These are phyloP conservation scores for Pachysolen tannophilus DNA, from an alignment of 805 yeast genomes.

Conservation along the genomic window DNA sequence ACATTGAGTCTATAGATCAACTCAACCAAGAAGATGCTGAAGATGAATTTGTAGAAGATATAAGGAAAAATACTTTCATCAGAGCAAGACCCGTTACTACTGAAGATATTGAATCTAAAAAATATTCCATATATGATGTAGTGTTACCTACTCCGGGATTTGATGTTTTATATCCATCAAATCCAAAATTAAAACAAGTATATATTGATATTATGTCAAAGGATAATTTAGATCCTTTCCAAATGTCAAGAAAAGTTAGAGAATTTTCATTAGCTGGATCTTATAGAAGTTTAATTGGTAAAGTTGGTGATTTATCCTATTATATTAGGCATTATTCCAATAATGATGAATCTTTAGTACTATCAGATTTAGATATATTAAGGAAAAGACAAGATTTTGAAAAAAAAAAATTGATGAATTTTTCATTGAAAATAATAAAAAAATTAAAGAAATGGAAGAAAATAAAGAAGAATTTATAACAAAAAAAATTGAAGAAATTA, in stretches of 20 bases:
- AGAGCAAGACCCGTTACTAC: slow-evolving; percentile 71
- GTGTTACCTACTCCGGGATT: slow-evolving; percentile 97
- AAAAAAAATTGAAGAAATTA: slow-evolving; percentile 4
- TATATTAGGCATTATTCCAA: slow-evolving; percentile 51
- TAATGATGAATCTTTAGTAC: slow-evolving; percentile 62
- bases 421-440: slow-evolving; percentile 11
- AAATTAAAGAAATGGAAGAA: slow-evolving; percentile 12
- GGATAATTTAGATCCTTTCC: slow-evolving; percentile 77
- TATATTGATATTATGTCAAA: slow-evolving; percentile 68
- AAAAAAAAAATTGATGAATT: slow-evolving; percentile 2
- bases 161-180: slow-evolving; percentile 80
- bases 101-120: slow-evolving; percentile 55
- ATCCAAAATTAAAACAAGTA: slow-evolving; percentile 46
- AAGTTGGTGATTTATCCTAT: slow-evolving; percentile 58
- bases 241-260: slow-evolving; percentile 76
- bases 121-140: slow-evolving; percentile 67
- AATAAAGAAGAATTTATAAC: slow-evolving; percentile 9
- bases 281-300: slow-evolving; percentile 66
- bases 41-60: slow-evolving; percentile 64
- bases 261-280: slow-evolving; percentile 93
- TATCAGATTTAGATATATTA: slow-evolving; percentile 66
- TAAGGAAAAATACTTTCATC: slow-evolving; percentile 43
- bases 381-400: slow-evolving; percentile 22
- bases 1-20: slow-evolving; percentile 7
- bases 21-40: slow-evolving; percentile 26